Evolutionary conservation across 345 rosid genomes (phyloP), one percentile per base, ranked within the genome.

Genomic region (Physaria fendleri): DNA sequence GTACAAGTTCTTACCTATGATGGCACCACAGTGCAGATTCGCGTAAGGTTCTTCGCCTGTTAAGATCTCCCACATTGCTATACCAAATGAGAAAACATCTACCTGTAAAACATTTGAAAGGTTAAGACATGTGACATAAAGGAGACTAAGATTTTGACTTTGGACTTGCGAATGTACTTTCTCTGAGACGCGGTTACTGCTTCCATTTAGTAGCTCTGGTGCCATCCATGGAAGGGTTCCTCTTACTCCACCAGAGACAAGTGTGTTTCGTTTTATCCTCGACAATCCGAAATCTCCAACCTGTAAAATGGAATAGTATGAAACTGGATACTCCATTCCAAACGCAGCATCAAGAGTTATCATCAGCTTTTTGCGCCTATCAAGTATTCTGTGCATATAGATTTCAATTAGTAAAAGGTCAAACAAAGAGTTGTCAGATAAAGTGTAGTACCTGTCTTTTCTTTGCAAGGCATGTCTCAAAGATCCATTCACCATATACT

Each of bases 171-270:
- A 21, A 28, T 43, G 1, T 30, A 90, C 98, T 83, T 85, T 85
- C 73, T 91, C 96, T 0, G 96, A 91, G 62, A 88, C 98, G 33
- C 80, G 80, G 51, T 65, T 85, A 64, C 82, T 91, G 68, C 80
- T 81, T 9, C 95, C 98, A 21, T 79, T 85, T 70, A 91, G 65
- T 33, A 88, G 72, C 59, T 91, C 95, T 4, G 98, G 98, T 29
- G 98, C 98, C 92, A 91, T 91, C 98, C 98, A 88, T 4, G 98
- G 98, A 46, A 91, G 95, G 23, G 98, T 91, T 74, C 98, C 98
- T 47, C 96, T 81, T 18, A 91, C 88, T 17, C 96, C 98, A 39
- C 96, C 96, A 0, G 96, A 83, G 8, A 88, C 95, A 1, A 91
- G 81, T 6, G 98, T 91, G 63, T 91, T 91, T 28, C 82, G 79